Conservation (phyloP, 179 eudicot species). For the Kewa caespitosa region DNA sequence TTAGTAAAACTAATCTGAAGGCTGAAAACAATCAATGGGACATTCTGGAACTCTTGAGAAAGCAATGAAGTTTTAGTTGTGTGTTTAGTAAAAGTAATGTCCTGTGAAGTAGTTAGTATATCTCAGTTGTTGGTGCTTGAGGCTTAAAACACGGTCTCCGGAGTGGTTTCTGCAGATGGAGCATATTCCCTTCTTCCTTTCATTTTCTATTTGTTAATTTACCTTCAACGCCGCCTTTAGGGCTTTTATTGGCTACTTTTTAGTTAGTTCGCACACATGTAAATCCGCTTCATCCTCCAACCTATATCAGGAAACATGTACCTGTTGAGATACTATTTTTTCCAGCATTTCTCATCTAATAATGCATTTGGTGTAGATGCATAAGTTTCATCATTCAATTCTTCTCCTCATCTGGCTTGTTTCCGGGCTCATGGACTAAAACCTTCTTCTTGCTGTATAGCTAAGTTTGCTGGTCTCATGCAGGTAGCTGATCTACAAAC, state of each 20-base stretch:
- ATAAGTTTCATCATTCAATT: not conserved
- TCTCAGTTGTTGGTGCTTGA: too few species aligned
- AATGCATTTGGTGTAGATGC: not conserved
- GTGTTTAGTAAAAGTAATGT: too few species aligned
- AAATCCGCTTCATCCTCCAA: not conserved
- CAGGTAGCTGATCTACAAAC: slow-evolving; percentile 35
- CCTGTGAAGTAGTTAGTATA: too few species aligned
- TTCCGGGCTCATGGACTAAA: too few species aligned
- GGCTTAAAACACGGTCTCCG: too few species aligned
- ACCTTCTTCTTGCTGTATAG: not conserved
- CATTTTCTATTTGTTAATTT: too few species aligned
- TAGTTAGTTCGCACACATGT: not conserved
- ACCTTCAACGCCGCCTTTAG: not conserved
- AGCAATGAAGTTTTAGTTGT: too few species aligned
- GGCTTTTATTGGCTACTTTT: not conserved
- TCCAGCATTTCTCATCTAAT: not conserved
- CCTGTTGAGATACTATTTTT: not conserved
- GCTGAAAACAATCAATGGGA: too few species aligned
- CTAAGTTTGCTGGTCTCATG: slow-evolving; percentile 11
- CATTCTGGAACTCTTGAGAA: too few species aligned
- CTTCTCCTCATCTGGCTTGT: not conserved
- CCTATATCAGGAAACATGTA: not conserved
- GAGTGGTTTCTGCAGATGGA: too few species aligned
- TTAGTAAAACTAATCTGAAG: too few species aligned
- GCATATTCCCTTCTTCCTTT: not conserved